phyloP scores from a whole-genome alignment of 2,329 filamentous ascomycete genomes.

The Ascosphaera apis region DNA sequence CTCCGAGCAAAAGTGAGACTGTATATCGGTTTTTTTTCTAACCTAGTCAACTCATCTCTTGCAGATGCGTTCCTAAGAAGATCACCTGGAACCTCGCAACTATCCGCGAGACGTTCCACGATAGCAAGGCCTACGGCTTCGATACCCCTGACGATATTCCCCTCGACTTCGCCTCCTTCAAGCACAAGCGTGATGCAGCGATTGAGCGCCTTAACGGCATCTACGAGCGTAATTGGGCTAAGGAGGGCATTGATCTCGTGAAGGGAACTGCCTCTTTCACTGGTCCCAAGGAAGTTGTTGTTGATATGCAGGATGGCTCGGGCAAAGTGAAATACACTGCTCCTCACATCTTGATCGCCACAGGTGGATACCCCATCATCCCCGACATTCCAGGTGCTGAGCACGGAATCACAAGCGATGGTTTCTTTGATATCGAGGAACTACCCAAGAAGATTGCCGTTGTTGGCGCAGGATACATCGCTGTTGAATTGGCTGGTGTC shows the following conservation, averaged over 20 bases:
- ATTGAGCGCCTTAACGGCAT: conserved; percentile 23
- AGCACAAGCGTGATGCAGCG: conserved; percentile 23
- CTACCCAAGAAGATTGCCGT: conserved; percentile 27
- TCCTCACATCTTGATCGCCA: conserved; percentile 26
- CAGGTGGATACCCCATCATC: conserved; percentile 23
- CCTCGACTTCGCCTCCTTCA: conserved; percentile 25
- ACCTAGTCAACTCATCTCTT: too few species aligned
- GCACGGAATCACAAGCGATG: conserved; percentile 28
- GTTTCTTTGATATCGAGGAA: conserved; percentile 28
- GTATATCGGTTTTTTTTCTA: neutral
- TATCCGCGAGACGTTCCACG: conserved; percentile 24
- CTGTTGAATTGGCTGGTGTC: conserved; percentile 28
- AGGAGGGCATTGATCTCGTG: conserved; percentile 27
- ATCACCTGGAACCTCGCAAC: conserved; percentile 30
- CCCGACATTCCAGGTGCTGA: conserved; percentile 23
- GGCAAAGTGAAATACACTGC: conserved; percentile 19
- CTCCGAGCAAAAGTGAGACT: neutral
- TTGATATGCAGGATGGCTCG: conserved; percentile 19
- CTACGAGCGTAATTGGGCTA: conserved; percentile 27
- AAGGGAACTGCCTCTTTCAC: conserved; percentile 26
- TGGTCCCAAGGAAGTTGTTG: conserved; percentile 21
- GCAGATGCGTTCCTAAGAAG: conserved; percentile 29
- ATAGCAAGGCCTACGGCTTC: conserved; percentile 25
- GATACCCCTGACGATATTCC: conserved; percentile 20
- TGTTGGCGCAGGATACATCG: conserved; percentile 28